Conservation (phyloP, 1,139 yeast species). For the Pichia sp. region DNA sequence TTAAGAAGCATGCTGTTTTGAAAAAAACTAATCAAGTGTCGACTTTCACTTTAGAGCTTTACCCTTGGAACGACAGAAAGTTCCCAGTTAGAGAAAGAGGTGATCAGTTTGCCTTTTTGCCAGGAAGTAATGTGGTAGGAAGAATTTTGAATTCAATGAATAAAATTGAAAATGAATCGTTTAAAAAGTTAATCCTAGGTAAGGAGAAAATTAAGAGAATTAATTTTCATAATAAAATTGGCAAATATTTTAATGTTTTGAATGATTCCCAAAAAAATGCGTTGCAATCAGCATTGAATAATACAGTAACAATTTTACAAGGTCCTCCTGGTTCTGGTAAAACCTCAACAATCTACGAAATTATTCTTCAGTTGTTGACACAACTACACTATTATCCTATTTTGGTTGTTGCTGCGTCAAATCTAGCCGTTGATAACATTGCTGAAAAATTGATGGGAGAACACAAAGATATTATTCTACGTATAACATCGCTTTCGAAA, state of each 20-base stretch:
- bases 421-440: constrained; percentile 71
- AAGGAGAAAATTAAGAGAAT: constrained; percentile 57
- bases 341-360: constrained; percentile 86
- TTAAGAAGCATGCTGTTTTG: constrained; percentile 12
- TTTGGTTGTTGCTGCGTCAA: constrained; percentile 70
- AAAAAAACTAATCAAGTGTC: constrained; percentile 16
- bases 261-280: constrained; percentile 67
- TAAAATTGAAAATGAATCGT: constrained; percentile 51
- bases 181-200: constrained; percentile 56
- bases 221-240: constrained; percentile 48
- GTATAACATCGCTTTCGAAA: constrained; percentile 59
- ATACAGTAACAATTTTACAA: constrained; percentile 73
- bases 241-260: constrained; percentile 43
- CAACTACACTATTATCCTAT: constrained; percentile 42
- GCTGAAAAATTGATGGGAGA: constrained; percentile 59
- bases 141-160: constrained; percentile 64
- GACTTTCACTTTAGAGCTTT: constrained; percentile 42
- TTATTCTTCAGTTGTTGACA: constrained; percentile 54
- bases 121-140: constrained; percentile 59
- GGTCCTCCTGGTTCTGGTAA: constrained; percentile 99
- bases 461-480: constrained; percentile 48
- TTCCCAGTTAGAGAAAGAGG: constrained; percentile 39
- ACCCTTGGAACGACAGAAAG: constrained; percentile 51
- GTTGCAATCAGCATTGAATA: constrained; percentile 62
- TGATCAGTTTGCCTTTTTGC: constrained; percentile 44